phyloP scores from a whole-genome alignment of 1,284 basidiomycete genomes.

The Apiotrichum gamsii region DNA sequence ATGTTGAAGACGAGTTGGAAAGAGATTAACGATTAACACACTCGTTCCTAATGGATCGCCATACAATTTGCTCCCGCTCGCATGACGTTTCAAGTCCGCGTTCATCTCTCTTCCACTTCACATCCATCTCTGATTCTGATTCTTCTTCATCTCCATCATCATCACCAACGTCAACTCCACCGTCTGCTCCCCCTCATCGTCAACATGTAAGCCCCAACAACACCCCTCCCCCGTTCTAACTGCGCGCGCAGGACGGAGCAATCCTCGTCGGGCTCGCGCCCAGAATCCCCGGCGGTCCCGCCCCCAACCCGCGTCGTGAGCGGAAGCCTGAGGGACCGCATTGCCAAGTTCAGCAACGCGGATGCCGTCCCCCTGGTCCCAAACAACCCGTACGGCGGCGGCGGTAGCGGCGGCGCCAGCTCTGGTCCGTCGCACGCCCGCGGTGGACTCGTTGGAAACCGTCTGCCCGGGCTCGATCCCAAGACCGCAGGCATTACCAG shows the following conservation, averaged over 20 bases:
- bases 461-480: constrained; percentile 40
- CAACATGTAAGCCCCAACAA: no score
- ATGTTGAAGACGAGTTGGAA: no score
- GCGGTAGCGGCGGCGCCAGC: constrained; percentile 15
- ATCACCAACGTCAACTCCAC: no score
- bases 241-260: constrained; percentile 9
- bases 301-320: constrained; percentile 28
- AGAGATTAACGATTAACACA: no score
- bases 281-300: constrained; percentile 12
- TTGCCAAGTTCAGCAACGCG: constrained; percentile 45
- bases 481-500: constrained; percentile 31
- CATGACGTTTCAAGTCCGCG: no score
- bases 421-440: constrained; percentile 17
- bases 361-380: constrained; percentile 37
- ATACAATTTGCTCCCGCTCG: no score
- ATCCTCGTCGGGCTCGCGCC: constrained; percentile 8
- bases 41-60: no score
- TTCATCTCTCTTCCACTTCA: no score
- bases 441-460: constrained; percentile 41
- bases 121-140: no score
- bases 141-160: no score
- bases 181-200: no score
- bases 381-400: constrained; percentile 25
- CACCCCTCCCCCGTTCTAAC: not conserved
- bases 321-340: constrained; percentile 44